A percentile compares a stretch with the other conserved stretches of the same genome.
Conservation (phyloP, 2,329 filamentous ascomycete species). For the Aspergillus sp. region DNA sequence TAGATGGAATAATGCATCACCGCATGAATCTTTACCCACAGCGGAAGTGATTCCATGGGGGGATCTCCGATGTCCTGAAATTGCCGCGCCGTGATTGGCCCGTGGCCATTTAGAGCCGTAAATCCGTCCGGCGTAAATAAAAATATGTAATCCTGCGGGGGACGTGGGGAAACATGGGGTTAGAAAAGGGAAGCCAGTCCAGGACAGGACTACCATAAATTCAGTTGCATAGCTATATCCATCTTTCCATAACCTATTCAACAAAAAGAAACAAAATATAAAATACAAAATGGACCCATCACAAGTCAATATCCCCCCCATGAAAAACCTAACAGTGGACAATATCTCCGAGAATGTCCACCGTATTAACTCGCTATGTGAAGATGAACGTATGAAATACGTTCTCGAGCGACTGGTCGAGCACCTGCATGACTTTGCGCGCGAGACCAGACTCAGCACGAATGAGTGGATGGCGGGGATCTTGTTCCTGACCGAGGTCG, state of each 20-base stretch:
- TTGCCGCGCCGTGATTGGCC: neutral
- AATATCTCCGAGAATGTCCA: conserved; percentile 73
- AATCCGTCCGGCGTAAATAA: neutral
- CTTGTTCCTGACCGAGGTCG: conserved; percentile 61
- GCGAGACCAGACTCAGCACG: conserved; percentile 67
- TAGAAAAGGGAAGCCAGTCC: neutral
- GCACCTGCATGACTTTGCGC: conserved; percentile 73
- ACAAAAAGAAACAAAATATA: neutral
- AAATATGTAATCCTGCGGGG: neutral
- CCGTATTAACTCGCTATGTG: conserved; percentile 63
- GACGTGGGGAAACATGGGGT: neutral
- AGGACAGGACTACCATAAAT: too few species aligned
- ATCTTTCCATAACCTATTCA: too few species aligned
- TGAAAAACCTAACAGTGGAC: conserved; percentile 66
- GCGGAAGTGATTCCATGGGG: neutral
- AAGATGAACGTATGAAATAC: conserved; percentile 59
- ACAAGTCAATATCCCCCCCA: conserved; percentile 33
- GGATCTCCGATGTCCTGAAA: neutral
- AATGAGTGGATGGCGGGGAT: conserved; percentile 71
- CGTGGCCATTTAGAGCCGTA: neutral
- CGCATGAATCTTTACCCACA: neutral
- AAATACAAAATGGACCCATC: conserved; percentile 34
- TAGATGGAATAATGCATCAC: neutral
- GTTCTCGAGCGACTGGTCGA: conserved; percentile 64
- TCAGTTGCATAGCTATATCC: too few species aligned